A percentile compares a stretch with the other conserved stretches of the same genome.
Conservation (phyloP, 2,329 filamentous ascomycete genomes). For the Alternaria sp. region DNA sequence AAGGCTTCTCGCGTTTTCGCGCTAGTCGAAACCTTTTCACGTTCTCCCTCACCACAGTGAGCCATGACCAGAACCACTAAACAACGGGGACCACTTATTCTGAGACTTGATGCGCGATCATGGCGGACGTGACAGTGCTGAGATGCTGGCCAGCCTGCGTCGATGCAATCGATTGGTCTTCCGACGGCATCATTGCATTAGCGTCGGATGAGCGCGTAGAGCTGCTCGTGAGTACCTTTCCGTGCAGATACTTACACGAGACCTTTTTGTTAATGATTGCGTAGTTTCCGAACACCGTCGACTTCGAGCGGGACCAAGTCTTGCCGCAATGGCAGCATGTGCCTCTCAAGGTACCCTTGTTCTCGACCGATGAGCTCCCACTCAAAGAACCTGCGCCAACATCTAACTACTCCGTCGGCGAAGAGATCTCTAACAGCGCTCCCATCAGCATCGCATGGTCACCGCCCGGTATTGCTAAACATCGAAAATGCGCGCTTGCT, state of each 20-base stretch:
- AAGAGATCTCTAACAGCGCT: conserved; percentile 62
- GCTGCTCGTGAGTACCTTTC: conserved; percentile 52
- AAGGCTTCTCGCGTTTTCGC: not conserved
- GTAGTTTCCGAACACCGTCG: conserved; percentile 44
- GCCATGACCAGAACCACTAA: conserved; percentile 8
- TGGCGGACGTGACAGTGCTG: conserved; percentile 45
- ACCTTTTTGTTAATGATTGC: conserved; percentile 3
- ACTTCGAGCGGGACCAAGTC: conserved; percentile 35
- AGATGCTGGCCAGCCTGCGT: conserved; percentile 58
- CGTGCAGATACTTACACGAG: not conserved
- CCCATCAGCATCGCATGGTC: conserved; percentile 63
- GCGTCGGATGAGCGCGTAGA: conserved; percentile 63
- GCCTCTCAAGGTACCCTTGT: conserved; percentile 58
- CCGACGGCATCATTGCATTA: conserved; percentile 64
- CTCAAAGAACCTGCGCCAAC: conserved; percentile 55
- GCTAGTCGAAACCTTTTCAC: not conserved
- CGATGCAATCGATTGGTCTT: conserved; percentile 64
- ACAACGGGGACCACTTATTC: not conserved
- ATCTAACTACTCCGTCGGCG: conserved; percentile 61
- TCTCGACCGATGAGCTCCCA: conserved; percentile 58
- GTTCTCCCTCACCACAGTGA: not conserved
- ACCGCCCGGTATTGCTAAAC: conserved; percentile 60
- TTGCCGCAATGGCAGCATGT: conserved; percentile 46
- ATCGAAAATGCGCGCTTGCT: conserved; percentile 61
- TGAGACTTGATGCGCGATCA: conserved; percentile 14